Percentiles rank a stretch among this genome's conserved stretches.
phyloP scores from a whole-genome alignment of 78 protist genomes.

The Pigoraptor vietnamica region DNA sequence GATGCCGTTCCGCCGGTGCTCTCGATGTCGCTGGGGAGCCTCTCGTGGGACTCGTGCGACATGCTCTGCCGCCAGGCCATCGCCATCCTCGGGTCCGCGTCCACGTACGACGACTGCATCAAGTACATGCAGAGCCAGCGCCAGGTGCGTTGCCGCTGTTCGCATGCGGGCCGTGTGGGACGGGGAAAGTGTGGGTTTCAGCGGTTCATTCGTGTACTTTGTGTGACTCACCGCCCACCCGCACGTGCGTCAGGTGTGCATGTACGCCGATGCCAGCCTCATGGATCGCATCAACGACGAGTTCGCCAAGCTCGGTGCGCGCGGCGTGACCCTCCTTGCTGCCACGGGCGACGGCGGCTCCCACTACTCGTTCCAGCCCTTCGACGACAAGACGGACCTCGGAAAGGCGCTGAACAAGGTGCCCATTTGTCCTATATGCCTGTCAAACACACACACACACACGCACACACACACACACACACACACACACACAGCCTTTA shows the following conservation, averaged over 20 bases:
- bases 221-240: too few relatives aligned
- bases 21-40: not conserved
- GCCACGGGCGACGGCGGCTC: slow-evolving; percentile 39
- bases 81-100: not conserved
- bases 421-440: too few relatives aligned
- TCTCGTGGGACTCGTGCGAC: not conserved
- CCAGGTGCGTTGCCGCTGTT: too few relatives aligned
- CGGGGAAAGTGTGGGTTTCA: too few relatives aligned
- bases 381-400: not conserved
- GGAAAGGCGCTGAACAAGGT: not conserved
- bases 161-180: too few relatives aligned
- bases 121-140: not conserved
- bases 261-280: not conserved
- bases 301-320: slow-evolving; percentile 4
- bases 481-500: too few relatives aligned
- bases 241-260: too few relatives aligned
- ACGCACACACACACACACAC: too few relatives aligned
- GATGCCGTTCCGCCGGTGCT: not conserved
- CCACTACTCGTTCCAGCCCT: slow-evolving; percentile 1
- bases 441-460: too few relatives aligned
- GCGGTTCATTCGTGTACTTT: too few relatives aligned
- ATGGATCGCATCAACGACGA: slow-evolving; percentile 13
- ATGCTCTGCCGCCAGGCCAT: not conserved
- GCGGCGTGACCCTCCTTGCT: slow-evolving; percentile 21
- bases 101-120: not conserved